Percentiles rank a stretch among this genome's conserved stretches.
phyloP scores from a whole-genome alignment of 192 early-diverging fungal genomes.

The Gryganskiella cystojenkinii region DNA sequence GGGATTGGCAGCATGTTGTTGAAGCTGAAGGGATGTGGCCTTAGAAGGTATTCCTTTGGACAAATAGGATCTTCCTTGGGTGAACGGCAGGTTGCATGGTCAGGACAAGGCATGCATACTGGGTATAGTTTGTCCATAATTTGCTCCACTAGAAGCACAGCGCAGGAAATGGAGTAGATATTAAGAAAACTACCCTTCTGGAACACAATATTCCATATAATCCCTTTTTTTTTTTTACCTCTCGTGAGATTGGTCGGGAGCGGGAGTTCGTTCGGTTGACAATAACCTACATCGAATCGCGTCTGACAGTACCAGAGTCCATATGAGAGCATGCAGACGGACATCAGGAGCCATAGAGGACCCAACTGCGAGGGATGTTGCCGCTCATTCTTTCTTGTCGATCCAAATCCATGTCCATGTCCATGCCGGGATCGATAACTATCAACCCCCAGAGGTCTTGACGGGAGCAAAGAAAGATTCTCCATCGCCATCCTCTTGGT shows the following conservation, averaged over 20 bases:
- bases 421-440: neutral
- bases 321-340: constrained; percentile 15
- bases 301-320: constrained; percentile 43
- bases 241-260: neutral
- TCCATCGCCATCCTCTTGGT: constrained; percentile 5
- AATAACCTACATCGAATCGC: constrained; percentile 37
- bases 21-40: constrained; percentile 36
- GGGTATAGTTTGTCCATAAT: constrained; percentile 30
- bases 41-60: constrained; percentile 28
- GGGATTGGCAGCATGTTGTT: constrained; percentile 38
- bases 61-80: constrained; percentile 15
- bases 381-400: neutral
- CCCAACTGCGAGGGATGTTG: neutral
- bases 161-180: neutral
- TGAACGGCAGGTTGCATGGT: constrained; percentile 28
- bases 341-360: constrained; percentile 3
- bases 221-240: neutral
- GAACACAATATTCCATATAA: too few relatives aligned
- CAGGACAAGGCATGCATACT: constrained; percentile 54
- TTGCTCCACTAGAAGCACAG: constrained; percentile 5
- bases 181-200: neutral
- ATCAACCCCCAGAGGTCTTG: constrained; percentile 1
- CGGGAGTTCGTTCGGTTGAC: neutral
- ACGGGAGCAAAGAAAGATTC: neutral
- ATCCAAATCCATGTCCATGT: neutral